Evolutionary conservation across 306 rosid species (phyloP).

Genomic region (Inga laurina): DNA sequence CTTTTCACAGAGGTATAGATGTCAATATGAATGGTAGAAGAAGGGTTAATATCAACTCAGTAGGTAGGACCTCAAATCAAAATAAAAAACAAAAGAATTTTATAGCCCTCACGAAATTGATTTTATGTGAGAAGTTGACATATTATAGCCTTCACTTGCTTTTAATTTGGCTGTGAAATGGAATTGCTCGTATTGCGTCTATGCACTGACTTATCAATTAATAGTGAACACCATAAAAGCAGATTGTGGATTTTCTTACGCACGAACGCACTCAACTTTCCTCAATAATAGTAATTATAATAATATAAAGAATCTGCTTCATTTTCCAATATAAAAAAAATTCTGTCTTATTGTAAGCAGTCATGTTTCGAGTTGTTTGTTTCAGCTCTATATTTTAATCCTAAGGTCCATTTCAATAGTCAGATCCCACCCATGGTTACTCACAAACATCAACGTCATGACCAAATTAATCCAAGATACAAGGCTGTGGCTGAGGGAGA

Average conservation of each 20-base stretch:
- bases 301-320: slow-evolving; percentile 15
- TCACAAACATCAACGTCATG: slow-evolving; percentile 39
- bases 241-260: slow-evolving; percentile 49
- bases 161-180: slow-evolving; percentile 53
- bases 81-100: not conserved
- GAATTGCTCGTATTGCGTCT: slow-evolving; percentile 71
- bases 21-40: slow-evolving; percentile 27
- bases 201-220: slow-evolving; percentile 84
- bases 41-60: slow-evolving; percentile 11
- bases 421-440: slow-evolving; percentile 61
- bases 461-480: slow-evolving; percentile 37
- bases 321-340: slow-evolving; percentile 18
- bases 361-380: slow-evolving; percentile 34
- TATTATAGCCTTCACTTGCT: slow-evolving; percentile 5
- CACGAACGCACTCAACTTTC: slow-evolving; percentile 39
- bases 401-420: slow-evolving; percentile 49
- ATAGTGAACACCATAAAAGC: slow-evolving; percentile 44
- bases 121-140: slow-evolving; percentile 12
- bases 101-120: not conserved
- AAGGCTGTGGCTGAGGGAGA: slow-evolving; percentile 37
- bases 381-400: slow-evolving; percentile 1
- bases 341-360: slow-evolving; percentile 26
- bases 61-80: slow-evolving; percentile 34
- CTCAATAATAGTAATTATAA: not conserved
- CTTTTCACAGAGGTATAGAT: slow-evolving; percentile 16